These are phyloP conservation scores for Dichotomocladium elegans DNA, from an alignment of 371 early-diverging fungal species.

Conservation along the genomic window DNA sequence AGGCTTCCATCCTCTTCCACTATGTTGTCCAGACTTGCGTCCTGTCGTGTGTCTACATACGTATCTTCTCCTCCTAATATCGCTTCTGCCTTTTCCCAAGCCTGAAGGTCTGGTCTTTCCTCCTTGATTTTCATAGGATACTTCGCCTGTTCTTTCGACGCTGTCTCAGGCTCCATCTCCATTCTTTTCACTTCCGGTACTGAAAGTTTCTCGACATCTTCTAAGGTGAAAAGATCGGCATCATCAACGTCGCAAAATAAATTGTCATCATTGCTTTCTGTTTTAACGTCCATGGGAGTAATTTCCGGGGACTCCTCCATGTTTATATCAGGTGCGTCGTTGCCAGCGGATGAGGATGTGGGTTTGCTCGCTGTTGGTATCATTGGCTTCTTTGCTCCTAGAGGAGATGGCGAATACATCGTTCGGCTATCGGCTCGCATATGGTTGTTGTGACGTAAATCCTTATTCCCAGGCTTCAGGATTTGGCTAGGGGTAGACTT, in stretches of 20 bases:
- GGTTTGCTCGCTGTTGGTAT: background rate
- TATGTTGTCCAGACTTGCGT: conserved; percentile 18
- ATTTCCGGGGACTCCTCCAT: background rate
- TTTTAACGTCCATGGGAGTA: background rate
- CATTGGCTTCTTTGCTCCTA: too few species aligned
- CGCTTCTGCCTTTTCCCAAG: conserved; percentile 23
- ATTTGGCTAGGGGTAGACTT: too few species aligned
- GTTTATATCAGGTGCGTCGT: background rate
- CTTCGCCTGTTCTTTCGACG: background rate
- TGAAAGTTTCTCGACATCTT: background rate
- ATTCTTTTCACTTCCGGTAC: background rate
- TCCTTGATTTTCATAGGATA: conserved; percentile 1
- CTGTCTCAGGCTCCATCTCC: conserved; percentile 6
- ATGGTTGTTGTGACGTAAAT: background rate
- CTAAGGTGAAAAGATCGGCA: conserved; percentile 7
- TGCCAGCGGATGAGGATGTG: too few species aligned
- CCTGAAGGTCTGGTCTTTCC: conserved; percentile 22
- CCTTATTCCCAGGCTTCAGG: background rate
- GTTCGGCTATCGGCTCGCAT: too few species aligned
- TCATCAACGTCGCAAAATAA: conserved; percentile 4
- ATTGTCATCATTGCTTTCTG: background rate
- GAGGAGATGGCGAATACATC: too few species aligned
- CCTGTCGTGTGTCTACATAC: conserved; percentile 13
- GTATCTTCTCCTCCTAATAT: conserved; percentile 2
- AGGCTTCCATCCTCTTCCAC: conserved; percentile 61